Evolutionary conservation across 2,329 filamentous ascomycete genomes (phyloP), one percentile per base, ranked within the genome.

Genomic region (Sporothrix protearum): DNA sequence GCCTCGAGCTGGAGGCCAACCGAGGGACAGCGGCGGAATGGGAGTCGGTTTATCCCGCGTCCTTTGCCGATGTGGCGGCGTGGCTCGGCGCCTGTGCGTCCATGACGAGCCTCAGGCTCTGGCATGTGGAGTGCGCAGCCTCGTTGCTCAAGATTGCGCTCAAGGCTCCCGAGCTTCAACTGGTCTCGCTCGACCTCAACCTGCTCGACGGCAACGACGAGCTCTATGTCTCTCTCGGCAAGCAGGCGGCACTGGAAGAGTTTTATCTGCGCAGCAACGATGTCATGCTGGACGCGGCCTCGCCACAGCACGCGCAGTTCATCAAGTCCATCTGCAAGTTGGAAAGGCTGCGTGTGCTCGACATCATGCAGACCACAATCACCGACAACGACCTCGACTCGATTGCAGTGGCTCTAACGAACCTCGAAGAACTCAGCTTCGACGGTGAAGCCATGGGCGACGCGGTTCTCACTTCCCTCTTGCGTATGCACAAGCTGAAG

Each of bases 391-490:
- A 90, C 51, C 80, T 91, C 45, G 77, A 80, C 12, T 75, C 76
- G 2, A 81, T 91, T 19, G 81, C 84, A 30, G 73, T 77, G 1
- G 77, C 80, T 10, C 78, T 89, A 10, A 78, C 78, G 0, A 76
- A 81, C 19, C 81, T 92, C 0, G 86, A 89, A 74, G 83, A 87
- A 14, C 78, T 91, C 16, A 84, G 82, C 59, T 84, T 91, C 66
- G 84, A 83, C 57, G 88, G 88, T 57, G 85, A 85, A 19, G 78
- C 86, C 28, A 82, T 84, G 5, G 85, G 88, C 73, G 81, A 82
- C 45, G 76, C 77, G 3, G 76, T 88, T 14, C 81, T 85, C 12
- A 77, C 77, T 6, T 72, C 74, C 0, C 71, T 83, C 0, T 70
- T 75, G 9, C 70, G 25, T 1, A 79, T 90, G 57, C 77, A 77